A percentile compares a stretch with the other conserved stretches of the same genome.
These are phyloP conservation scores for Ilex asprella DNA, from an alignment of 257 asterid genomes.

Conservation along the genomic window DNA sequence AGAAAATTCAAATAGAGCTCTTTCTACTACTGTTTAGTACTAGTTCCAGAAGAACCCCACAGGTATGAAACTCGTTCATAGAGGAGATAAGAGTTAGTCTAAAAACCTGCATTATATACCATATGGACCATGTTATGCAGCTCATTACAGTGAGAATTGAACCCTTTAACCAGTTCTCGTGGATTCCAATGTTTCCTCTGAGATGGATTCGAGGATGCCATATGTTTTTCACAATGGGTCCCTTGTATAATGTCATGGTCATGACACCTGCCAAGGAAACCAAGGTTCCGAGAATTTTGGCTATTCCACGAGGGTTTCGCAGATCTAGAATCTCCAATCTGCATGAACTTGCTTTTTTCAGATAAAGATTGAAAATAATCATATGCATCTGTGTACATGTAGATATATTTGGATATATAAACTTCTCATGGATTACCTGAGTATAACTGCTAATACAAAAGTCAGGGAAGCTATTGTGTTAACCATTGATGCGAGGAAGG, in stretches of 20 bases:
- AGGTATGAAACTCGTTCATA: neutral
- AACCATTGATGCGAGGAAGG: conserved; percentile 58
- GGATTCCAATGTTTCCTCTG: conserved; percentile 26
- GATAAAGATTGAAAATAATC: neutral
- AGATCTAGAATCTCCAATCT: conserved; percentile 58
- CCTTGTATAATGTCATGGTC: conserved; percentile 66
- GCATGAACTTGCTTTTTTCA: conserved; percentile 3
- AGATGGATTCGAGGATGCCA: conserved; percentile 38
- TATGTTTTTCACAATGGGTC: conserved; percentile 35
- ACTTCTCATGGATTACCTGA: conserved; percentile 34
- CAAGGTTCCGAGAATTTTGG: conserved; percentile 51
- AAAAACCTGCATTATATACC: conserved; percentile 74
- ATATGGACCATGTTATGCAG: conserved; percentile 61
- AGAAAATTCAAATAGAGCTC: too few relatives aligned
- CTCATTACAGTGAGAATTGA: conserved; percentile 51
- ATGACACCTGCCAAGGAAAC: conserved; percentile 64
- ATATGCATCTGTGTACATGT: neutral
- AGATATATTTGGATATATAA: neutral
- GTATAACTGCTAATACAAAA: conserved; percentile 56
- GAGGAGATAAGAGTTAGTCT: conserved; percentile 1
- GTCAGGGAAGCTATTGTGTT: conserved; percentile 66
- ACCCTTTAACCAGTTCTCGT: conserved; percentile 56
- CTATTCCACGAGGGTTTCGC: conserved; percentile 47
- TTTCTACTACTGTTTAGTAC: too few relatives aligned
- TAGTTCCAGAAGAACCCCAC: too few relatives aligned